These are phyloP conservation scores for Avena atlantica DNA, from an alignment of 176 grass and related monocot species.

Conservation along the genomic window DNA sequence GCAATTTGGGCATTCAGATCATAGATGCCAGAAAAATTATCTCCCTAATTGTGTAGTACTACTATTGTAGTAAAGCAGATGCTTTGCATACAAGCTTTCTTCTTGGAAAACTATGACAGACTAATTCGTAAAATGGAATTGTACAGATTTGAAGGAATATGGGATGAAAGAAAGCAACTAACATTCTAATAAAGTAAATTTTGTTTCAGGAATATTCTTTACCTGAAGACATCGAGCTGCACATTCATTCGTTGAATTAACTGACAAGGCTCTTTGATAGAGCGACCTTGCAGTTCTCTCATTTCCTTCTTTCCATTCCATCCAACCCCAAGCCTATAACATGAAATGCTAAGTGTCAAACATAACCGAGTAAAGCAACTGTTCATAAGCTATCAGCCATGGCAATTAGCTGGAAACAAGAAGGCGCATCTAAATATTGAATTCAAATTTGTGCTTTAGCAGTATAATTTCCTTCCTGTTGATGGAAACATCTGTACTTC, in stretches of 20 bases:
- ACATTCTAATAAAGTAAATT: conserved; percentile 7
- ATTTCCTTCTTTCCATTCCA: conserved; percentile 99
- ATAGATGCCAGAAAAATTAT: background rate
- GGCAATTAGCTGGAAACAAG: background rate
- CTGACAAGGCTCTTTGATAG: conserved; percentile 85
- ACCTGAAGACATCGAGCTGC: conserved; percentile 97
- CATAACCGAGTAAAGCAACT: background rate
- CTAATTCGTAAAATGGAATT: conserved; percentile 21
- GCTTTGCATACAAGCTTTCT: conserved; percentile 28
- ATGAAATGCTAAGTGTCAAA: conserved; percentile 11
- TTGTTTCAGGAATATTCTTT: conserved; percentile 24
- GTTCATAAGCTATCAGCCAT: background rate
- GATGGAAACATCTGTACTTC: background rate
- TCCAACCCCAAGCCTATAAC: conserved; percentile 96
- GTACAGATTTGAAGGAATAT: background rate
- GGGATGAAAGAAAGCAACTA: background rate
- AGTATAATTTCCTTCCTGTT: background rate
- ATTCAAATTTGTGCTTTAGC: background rate
- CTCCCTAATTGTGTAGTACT: background rate
- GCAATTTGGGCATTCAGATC: conserved; percentile 22
- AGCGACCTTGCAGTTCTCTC: conserved; percentile 78
- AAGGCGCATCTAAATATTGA: background rate
- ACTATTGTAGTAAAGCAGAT: background rate
- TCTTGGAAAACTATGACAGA: background rate
- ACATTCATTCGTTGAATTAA: conserved; percentile 89